Evolutionary conservation across 352 stramenopile species (phyloP), one percentile per base, ranked within the genome.

Genomic region (Globisporangium heterothallicum): DNA sequence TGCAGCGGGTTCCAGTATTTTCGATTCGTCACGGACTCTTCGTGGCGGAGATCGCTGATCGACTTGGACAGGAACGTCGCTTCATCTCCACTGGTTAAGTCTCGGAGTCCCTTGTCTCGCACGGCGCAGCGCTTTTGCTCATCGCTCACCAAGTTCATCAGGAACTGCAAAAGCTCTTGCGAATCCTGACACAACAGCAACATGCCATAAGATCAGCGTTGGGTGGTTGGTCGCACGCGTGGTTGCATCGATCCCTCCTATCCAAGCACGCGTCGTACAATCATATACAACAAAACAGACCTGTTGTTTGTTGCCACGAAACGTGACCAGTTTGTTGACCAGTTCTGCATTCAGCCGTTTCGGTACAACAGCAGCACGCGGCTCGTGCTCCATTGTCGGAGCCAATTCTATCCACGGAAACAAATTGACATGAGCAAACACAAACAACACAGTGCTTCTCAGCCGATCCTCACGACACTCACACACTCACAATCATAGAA

Each of bases 101-200:
- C 75, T 36, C 64, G 67, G 1, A 89, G 62, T 4, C 77, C 78
- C 18, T 68, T 59, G 30, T 89, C 81, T 29, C 72, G 72, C 38
- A 80, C 58, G 0, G 58, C 62, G 26, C 66, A 84, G 38, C 59
- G 51, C 41, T 70, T 68, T 50, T 90, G 79, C 26, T 90, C 79
- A 35, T 74, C 68, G 27, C 72, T 68, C n/a, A 94, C 74, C 12
- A 90, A 51, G 48, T 88, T 86, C 58, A 94, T 79, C n/a, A 92
- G 64, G 50, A 89, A 88, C 64, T 92, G 84, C 42, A 94, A 61
- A 21, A 94, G 63, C 58, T 94, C 84, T 58, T 94, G 81, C 27
- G 84, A 84, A 50, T 94, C 84, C 71, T 92, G 44, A 21, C 0
- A 49, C 19, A 38, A 27, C 26, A 14, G n/a, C 18, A 45, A 4